Evolutionary conservation across 2,329 filamentous ascomycete species (phyloP).

Genomic region (Paecilomyces dactylethromorphus): DNA sequence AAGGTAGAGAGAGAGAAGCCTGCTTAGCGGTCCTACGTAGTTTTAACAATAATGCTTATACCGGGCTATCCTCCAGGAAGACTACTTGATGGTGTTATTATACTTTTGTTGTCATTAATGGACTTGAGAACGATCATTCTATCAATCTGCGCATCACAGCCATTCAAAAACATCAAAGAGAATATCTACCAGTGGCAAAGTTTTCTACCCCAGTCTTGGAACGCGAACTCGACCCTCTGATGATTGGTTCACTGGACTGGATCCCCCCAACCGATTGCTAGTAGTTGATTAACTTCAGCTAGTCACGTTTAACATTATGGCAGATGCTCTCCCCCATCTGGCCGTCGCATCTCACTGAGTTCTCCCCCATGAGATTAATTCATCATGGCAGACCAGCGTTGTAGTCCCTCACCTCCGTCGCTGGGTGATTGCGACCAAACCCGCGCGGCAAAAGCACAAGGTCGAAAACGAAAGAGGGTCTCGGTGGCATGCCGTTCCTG

Average conservation of each 20-base stretch:
- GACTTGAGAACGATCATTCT: too few relatives aligned
- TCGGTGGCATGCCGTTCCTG: slow-evolving; percentile 8
- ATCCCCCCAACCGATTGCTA: not conserved
- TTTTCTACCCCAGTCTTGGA: too few relatives aligned
- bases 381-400: not conserved
- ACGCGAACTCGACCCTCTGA: not conserved
- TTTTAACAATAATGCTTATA: too few relatives aligned
- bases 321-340: not conserved
- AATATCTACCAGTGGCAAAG: too few relatives aligned
- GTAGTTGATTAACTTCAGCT: too few relatives aligned
- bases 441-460: not conserved
- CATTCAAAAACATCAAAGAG: too few relatives aligned
- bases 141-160: too few relatives aligned
- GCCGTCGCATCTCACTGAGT: not conserved
- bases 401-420: not conserved
- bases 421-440: not conserved
- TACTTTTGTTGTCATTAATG: too few relatives aligned
- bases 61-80: too few relatives aligned
- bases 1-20: too few relatives aligned
- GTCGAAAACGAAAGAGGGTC: slow-evolving; percentile 6
- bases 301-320: not conserved
- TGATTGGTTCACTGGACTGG: not conserved
- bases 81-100: too few relatives aligned
- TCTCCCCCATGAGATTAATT: not conserved
- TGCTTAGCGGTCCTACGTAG: too few relatives aligned